A percentile compares a stretch with the other conserved stretches of the same genome.
Evolutionary conservation across 352 stramenopile species (phyloP).

Genomic region (Achlya hypogyna): DNA sequence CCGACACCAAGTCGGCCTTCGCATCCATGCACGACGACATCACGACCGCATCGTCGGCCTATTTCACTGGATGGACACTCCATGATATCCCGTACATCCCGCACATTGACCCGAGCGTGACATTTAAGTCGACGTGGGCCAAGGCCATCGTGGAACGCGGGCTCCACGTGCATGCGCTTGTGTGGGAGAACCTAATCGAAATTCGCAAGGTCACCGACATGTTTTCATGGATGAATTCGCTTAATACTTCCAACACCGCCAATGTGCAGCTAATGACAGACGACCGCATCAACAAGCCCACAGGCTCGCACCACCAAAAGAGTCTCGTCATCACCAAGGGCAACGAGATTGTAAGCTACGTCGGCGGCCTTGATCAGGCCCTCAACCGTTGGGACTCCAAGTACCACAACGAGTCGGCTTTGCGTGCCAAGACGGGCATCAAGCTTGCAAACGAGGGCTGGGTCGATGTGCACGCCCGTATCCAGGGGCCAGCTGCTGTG

Average conservation of each 20-base stretch:
- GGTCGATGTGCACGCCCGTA: constrained; percentile 37
- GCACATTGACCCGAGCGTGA: neutral
- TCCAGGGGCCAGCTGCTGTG: constrained; percentile 34
- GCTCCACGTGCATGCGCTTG: neutral
- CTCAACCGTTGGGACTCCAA: constrained; percentile 54
- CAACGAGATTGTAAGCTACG: constrained; percentile 21
- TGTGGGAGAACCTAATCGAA: neutral
- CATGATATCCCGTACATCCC: constrained; percentile 25
- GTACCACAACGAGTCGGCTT: constrained; percentile 35
- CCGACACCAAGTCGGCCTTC: neutral
- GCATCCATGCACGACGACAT: constrained; percentile 9
- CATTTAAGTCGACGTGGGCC: constrained; percentile 18
- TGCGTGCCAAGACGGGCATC: constrained; percentile 27
- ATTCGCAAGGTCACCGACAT: constrained; percentile 16
- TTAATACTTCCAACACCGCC: neutral
- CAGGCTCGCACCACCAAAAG: constrained; percentile 63
- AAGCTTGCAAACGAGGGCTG: constrained; percentile 37
- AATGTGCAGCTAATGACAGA: constrained; percentile 33
- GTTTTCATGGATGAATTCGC: constrained; percentile 16
- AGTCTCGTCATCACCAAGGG: constrained; percentile 38
- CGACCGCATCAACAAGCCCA: constrained; percentile 44
- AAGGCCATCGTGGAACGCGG: constrained; percentile 1
- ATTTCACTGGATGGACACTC: constrained; percentile 25
- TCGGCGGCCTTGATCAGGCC: constrained; percentile 48
- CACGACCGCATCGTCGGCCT: neutral